A percentile compares a stretch with the other conserved stretches of the same genome.
Conservation (phyloP, 2,329 filamentous ascomycete species). For the Pseudocercospora crystallina region DNA sequence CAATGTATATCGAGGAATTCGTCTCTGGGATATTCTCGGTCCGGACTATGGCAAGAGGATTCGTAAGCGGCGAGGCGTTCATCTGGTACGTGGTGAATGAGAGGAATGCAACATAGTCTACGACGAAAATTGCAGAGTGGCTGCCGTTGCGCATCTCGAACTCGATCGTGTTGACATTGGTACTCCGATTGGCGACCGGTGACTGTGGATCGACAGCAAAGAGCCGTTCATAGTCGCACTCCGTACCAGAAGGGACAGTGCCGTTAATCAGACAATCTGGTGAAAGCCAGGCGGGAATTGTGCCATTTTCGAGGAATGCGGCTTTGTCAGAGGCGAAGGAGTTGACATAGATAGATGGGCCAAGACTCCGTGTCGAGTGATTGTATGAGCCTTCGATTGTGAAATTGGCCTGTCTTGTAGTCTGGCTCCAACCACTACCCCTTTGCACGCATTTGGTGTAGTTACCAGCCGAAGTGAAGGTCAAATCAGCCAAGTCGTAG, state of each 20-base stretch:
- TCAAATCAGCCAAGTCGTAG: slow-evolving; percentile 7
- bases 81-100: slow-evolving; percentile 28
- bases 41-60: slow-evolving; percentile 22
- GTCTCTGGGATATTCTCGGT: slow-evolving; percentile 8
- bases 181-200: slow-evolving; percentile 8
- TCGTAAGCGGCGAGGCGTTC: slow-evolving; percentile 23
- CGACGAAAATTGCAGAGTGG: neutral
- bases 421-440: slow-evolving; percentile 24
- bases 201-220: slow-evolving; percentile 2
- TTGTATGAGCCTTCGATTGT: slow-evolving; percentile 13
- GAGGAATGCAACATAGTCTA: slow-evolving; percentile 19
- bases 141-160: neutral
- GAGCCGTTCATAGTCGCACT: slow-evolving; percentile 18
- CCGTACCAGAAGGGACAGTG: neutral
- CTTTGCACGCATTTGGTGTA: slow-evolving; percentile 30
- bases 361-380: neutral
- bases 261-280: slow-evolving; percentile 12
- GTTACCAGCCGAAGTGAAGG: neutral
- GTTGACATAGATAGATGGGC: slow-evolving; percentile 13
- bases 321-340: slow-evolving; percentile 26
- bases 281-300: slow-evolving; percentile 13
- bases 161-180: slow-evolving; percentile 17
- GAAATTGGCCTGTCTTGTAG: slow-evolving; percentile 22
- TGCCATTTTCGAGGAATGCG: slow-evolving; percentile 21
- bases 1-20: neutral